Conservation (phyloP, 441 rosid genomes). For the Dalechampia spathulata region DNA sequence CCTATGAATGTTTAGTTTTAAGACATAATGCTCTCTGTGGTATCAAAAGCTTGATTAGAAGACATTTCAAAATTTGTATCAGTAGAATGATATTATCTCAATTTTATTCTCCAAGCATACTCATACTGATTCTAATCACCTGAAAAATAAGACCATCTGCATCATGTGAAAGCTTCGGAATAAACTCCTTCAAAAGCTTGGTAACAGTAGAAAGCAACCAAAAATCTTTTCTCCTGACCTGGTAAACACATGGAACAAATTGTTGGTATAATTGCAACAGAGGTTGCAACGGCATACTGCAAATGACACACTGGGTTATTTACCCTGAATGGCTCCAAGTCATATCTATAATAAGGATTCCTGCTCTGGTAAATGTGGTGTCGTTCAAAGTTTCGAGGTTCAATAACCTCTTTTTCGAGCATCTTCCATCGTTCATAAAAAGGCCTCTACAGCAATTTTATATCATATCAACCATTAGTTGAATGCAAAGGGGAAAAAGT, state of each 20-base stretch:
- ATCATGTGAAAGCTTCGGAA: slow-evolving; percentile 85
- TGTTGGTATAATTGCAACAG: not conserved
- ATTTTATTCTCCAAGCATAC: too few species aligned
- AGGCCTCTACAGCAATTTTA: slow-evolving; percentile 73
- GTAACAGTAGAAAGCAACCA: slow-evolving; percentile 79
- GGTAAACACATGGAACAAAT: slow-evolving; percentile 7
- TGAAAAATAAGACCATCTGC: slow-evolving; percentile 91
- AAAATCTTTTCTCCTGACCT: slow-evolving; percentile 92
- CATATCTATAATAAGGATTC: slow-evolving; percentile 69
- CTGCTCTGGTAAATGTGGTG: slow-evolving; percentile 47
- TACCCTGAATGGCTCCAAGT: slow-evolving; percentile 90
- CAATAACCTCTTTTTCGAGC: slow-evolving; percentile 84
- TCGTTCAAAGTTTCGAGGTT: slow-evolving; percentile 75
- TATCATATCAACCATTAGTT: too few species aligned
- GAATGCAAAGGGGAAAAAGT: too few species aligned
- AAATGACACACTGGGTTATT: slow-evolving; percentile 8
- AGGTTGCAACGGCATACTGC: not conserved
- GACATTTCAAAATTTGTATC: too few species aligned
- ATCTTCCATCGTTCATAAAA: slow-evolving; percentile 82
- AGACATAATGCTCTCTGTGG: too few species aligned
- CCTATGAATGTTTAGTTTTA: too few species aligned
- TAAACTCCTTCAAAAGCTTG: slow-evolving; percentile 71
- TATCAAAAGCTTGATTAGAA: too few species aligned
- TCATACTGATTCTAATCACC: slow-evolving; percentile 25
- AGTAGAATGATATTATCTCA: too few species aligned